These are phyloP conservation scores for Ruellia speciosa DNA, from an alignment of 305 asterid genomes.

Conservation along the genomic window DNA sequence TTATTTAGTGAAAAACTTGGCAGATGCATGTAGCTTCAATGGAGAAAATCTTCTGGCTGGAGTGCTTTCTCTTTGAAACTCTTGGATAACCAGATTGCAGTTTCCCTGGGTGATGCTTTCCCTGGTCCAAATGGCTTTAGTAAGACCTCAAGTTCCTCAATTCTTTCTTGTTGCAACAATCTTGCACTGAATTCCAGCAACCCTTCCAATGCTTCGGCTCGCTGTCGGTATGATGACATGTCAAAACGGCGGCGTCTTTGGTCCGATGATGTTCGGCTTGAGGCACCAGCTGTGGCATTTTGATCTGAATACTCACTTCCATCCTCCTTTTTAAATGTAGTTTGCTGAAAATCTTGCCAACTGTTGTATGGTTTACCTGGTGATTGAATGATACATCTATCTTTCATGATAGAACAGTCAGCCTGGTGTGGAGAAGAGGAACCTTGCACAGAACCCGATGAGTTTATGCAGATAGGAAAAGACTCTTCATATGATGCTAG, in stretches of 20 bases:
- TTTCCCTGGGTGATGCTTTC: constrained; percentile 89
- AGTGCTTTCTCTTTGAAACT: constrained; percentile 67
- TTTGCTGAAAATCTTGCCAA: constrained; percentile 47
- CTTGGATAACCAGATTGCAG: constrained; percentile 92
- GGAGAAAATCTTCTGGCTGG: constrained; percentile 37
- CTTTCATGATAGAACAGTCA: constrained; percentile 70
- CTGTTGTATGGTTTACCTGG: constrained; percentile 41
- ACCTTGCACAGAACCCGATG: constrained; percentile 49
- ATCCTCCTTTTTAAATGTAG: constrained; percentile 33
- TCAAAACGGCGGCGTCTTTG: constrained; percentile 55
- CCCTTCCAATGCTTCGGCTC: constrained; percentile 95
- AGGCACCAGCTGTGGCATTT: constrained; percentile 87
- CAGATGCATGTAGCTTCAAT: constrained; percentile 24
- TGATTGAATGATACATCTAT: constrained; percentile 58
- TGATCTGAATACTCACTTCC: constrained; percentile 69
- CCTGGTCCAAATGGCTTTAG: constrained; percentile 85
- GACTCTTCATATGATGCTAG: constrained; percentile 50
- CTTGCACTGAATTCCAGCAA: constrained; percentile 85
- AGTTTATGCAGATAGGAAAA: constrained; percentile 36
- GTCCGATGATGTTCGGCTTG: constrained; percentile 83
- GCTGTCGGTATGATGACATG: constrained; percentile 74
- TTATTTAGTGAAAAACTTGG: constrained; percentile 6
- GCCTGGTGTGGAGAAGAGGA: constrained; percentile 59
- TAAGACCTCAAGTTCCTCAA: constrained; percentile 79
- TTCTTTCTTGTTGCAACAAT: constrained; percentile 65